Percentiles rank a stretch among this genome's conserved stretches.
These are phyloP conservation scores for Monosporascus cannonballus DNA, from an alignment of 2,329 filamentous ascomycete species.

Conservation along the genomic window DNA sequence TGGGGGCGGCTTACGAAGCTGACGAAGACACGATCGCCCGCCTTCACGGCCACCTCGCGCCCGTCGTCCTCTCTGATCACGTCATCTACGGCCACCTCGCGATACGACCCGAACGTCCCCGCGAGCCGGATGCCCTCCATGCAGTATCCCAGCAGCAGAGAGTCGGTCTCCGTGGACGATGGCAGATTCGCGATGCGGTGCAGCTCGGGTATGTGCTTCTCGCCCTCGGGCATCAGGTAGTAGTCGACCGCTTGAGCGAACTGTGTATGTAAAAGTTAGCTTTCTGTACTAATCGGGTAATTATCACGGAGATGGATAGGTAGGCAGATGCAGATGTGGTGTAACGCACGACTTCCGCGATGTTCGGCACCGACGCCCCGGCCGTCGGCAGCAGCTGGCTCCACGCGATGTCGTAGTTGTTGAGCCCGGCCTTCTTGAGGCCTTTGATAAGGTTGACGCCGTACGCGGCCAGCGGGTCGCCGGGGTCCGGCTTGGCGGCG, in stretches of 20 bases:
- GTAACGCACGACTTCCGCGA: slow-evolving; percentile 56
- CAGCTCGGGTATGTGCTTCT: slow-evolving; percentile 52
- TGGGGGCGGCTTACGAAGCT: slow-evolving; percentile 43
- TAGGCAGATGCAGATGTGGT: neutral
- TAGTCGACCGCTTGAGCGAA: slow-evolving; percentile 70
- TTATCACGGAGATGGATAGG: no score
- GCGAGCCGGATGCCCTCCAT: slow-evolving; percentile 67
- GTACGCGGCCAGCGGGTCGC: slow-evolving; percentile 54
- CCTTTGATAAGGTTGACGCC: slow-evolving; percentile 60
- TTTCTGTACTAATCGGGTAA: neutral
- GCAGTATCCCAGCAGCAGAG: slow-evolving; percentile 60
- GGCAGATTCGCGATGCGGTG: slow-evolving; percentile 51
- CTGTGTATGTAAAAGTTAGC: slow-evolving; percentile 25
- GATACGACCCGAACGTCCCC: slow-evolving; percentile 55
- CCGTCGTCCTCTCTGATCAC: slow-evolving; percentile 47
- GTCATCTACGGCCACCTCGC: slow-evolving; percentile 42
- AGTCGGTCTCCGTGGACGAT: slow-evolving; percentile 51
- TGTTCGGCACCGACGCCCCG: slow-evolving; percentile 61
- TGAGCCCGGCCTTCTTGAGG: slow-evolving; percentile 57
- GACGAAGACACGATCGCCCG: slow-evolving; percentile 57
- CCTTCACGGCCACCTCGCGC: slow-evolving; percentile 41
- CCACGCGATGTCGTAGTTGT: slow-evolving; percentile 62
- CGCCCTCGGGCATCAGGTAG: slow-evolving; percentile 55
- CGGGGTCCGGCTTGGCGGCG: slow-evolving; percentile 41
- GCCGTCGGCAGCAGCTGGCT: slow-evolving; percentile 64